These are phyloP conservation scores for Jaminaea rosea DNA, from an alignment of 1,284 basidiomycete species.

Conservation along the genomic window DNA sequence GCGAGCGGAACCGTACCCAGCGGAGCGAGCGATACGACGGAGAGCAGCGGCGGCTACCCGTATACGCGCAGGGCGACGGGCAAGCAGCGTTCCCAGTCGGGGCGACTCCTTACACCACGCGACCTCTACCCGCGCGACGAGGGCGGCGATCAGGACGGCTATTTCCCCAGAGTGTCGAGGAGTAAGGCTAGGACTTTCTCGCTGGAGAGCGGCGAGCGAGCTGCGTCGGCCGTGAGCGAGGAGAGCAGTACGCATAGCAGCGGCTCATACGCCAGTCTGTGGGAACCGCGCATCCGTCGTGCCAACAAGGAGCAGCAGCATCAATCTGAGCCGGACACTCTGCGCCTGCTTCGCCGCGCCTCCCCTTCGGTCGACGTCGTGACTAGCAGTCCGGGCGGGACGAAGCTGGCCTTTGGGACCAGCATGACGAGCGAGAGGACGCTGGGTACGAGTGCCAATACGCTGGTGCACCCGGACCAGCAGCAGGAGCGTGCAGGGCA, in stretches of 20 bases:
- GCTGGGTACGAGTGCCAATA: slow-evolving; percentile 25
- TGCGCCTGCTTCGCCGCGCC: slow-evolving; percentile 24
- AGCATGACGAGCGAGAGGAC: slow-evolving; percentile 30
- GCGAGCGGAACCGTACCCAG: slow-evolving; percentile 27
- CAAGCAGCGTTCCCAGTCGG: slow-evolving; percentile 30
- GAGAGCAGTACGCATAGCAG: slow-evolving; percentile 21
- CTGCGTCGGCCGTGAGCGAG: slow-evolving; percentile 20
- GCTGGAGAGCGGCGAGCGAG: no score
- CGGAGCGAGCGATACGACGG: slow-evolving; percentile 37
- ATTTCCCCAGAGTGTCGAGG: no score
- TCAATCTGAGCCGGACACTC: slow-evolving; percentile 6
- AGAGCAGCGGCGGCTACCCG: slow-evolving; percentile 26
- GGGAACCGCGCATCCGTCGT: slow-evolving; percentile 29
- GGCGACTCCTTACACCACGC: slow-evolving; percentile 32
- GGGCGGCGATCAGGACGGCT: slow-evolving; percentile 17
- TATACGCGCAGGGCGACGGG: slow-evolving; percentile 14
- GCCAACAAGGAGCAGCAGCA: slow-evolving; percentile 12
- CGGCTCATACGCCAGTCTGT: slow-evolving; percentile 19
- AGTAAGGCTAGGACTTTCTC: no score
- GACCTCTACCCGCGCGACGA: slow-evolving; percentile 18
- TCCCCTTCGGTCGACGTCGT: slow-evolving; percentile 23
- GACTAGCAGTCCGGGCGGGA: slow-evolving; percentile 18
- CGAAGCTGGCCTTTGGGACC: slow-evolving; percentile 12
- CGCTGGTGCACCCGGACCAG: slow-evolving; percentile 18
- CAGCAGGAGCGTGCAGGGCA: no score